These are phyloP conservation scores for Saccharomyces paradoxus DNA, from an alignment of 805 yeast species.

Conservation along the genomic window DNA sequence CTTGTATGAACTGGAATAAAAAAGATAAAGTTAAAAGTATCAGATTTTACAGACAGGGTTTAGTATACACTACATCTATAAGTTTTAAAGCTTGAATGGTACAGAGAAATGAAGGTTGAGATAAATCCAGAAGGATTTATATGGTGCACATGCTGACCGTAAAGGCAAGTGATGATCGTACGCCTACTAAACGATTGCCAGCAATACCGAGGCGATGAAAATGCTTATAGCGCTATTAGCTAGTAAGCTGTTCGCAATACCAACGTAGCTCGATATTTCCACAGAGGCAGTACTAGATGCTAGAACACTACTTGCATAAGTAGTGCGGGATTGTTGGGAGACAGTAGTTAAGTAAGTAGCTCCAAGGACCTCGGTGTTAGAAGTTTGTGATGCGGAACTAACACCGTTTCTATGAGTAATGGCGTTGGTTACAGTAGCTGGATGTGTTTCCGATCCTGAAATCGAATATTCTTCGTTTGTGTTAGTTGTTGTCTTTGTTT, in stretches of 20 bases:
- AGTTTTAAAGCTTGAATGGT: too few relatives aligned
- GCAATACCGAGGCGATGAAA: constrained; percentile 8
- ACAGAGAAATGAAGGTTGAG: too few relatives aligned
- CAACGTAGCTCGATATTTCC: constrained; percentile 12
- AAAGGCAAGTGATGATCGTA: neutral
- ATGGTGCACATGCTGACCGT: neutral
- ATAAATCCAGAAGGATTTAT: too few relatives aligned
- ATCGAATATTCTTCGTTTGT: constrained; percentile 1
- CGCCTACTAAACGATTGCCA: neutral
- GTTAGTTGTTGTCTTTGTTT: constrained; percentile 27
- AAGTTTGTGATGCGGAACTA: constrained; percentile 14
- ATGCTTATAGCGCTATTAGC: constrained; percentile 10
- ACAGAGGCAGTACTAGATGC: constrained; percentile 9
- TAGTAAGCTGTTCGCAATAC: constrained; percentile 8
- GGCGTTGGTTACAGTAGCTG: constrained; percentile 15
- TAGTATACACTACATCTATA: too few relatives aligned
- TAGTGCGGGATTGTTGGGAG: constrained; percentile 5
- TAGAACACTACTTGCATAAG: constrained; percentile 21
- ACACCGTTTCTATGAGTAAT: constrained; percentile 13
- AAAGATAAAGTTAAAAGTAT: too few relatives aligned
- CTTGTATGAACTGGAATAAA: too few relatives aligned
- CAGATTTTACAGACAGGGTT: too few relatives aligned
- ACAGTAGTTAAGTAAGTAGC: constrained; percentile 5
- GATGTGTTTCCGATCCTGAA: constrained; percentile 18
- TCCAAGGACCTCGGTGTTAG: constrained; percentile 11